Base-by-base conservation (phyloP, 2,329 filamentous ascomycete genomes). In the Pseudogymnoascus sp. region DNA sequence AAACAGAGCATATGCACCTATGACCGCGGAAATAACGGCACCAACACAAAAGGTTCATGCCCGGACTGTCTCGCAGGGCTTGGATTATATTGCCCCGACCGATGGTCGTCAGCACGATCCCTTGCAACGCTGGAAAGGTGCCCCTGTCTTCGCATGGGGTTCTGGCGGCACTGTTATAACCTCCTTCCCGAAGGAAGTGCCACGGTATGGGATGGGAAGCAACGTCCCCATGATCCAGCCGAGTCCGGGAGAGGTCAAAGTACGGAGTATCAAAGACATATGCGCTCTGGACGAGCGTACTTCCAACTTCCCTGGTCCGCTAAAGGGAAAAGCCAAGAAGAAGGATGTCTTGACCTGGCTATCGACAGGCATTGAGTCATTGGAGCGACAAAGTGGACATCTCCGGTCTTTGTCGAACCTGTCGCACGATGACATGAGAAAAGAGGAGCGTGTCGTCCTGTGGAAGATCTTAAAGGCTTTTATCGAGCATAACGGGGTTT, bases 271-370 rank as follows among this genome's bases (percentile, higher is more conserved):
- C 65, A 94, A 89, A 72, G 86, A 92, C 45, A 79, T 91, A 30
- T 78, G 90, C 49, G 86, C 90, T 4, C 77, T 92, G 7, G 79
- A 84, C 23, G 91, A 94, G 35, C 83, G 86, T 2, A 77, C 94
- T 58, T 82, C 85, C 16, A 91, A 87, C 68, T 97, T 97, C 70
- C 94, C 94, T 0, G 94, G 94, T 0, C 94, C 95, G 2, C 78
- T 99, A 28, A 92, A 89, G 74, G 83, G 86, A 41, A 97, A 97
- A 72, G 86, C 87, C 1, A 97, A 96, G 80, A 99, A 99, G 80
- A 99, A 97, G 78, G 93, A 99, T 62, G 84, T 91, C 0, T 69
- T 92, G 45, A 75, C 84, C 1, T 99, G 95, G 94, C 79, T 99
- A 49, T 83, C 81, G 4, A 79, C 82, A 64, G 91, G 88, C 60